These are phyloP conservation scores for Saccharomyces eubayanus DNA, from an alignment of 805 yeast species.

Conservation along the genomic window DNA sequence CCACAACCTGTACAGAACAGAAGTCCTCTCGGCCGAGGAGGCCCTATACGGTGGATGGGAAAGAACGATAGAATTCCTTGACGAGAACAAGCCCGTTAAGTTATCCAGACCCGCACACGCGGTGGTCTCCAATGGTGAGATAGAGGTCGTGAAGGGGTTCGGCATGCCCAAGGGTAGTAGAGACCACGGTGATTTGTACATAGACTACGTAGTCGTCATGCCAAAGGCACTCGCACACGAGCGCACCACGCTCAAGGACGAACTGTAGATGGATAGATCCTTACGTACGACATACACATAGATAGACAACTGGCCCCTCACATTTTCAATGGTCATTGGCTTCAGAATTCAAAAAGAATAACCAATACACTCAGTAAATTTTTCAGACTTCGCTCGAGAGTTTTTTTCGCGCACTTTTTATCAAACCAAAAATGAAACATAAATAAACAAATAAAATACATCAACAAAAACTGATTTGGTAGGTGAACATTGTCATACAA, in stretches of 20 bases:
- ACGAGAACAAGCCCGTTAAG: constrained; percentile 41
- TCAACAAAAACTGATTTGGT: not conserved
- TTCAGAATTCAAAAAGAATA: not conserved
- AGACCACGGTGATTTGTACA: constrained; percentile 42
- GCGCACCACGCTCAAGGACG: not conserved
- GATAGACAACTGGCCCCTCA: not conserved
- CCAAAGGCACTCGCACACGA: constrained; percentile 26
- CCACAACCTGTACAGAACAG: constrained; percentile 67
- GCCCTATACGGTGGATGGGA: constrained; percentile 77
- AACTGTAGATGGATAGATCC: not conserved
- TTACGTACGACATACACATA: not conserved
- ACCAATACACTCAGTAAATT: not conserved
- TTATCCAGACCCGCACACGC: constrained; percentile 46
- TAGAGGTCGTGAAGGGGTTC: constrained; percentile 60
- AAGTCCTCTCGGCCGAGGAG: constrained; percentile 62
- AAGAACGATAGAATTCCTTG: constrained; percentile 59
- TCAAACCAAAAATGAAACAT: not conserved
- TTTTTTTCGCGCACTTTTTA: not conserved
- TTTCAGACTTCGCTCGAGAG: not conserved
- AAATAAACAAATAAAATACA: not conserved
- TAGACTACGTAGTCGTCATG: constrained; percentile 41
- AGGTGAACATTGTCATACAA: not conserved
- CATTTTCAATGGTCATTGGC: not conserved
- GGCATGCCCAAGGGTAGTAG: constrained; percentile 77
- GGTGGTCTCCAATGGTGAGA: constrained; percentile 54